These are phyloP conservation scores for Xerocomus nothofagi DNA, from an alignment of 1,284 basidiomycete genomes.

Conservation along the genomic window DNA sequence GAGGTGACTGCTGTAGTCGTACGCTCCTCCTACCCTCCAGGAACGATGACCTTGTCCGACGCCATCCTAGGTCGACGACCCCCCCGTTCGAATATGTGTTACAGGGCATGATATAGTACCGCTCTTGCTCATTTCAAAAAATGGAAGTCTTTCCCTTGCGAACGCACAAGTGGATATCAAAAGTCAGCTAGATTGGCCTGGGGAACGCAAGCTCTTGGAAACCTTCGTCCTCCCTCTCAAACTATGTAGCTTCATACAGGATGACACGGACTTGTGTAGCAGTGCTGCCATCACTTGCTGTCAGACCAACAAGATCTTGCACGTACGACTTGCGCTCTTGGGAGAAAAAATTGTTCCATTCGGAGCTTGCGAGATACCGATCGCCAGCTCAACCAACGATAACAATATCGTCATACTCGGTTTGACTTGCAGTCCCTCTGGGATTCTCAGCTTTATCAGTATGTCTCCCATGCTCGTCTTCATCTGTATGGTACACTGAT, in stretches of 20 bases:
- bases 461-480: slow-evolving; percentile 6
- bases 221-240: slow-evolving; percentile 47
- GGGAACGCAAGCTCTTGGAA: slow-evolving; percentile 37
- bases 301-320: slow-evolving; percentile 9
- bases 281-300: slow-evolving; percentile 25
- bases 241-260: slow-evolving; percentile 46
- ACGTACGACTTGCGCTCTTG: slow-evolving; percentile 22
- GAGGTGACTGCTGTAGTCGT: slow-evolving; percentile 47
- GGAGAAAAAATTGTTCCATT: slow-evolving; percentile 19
- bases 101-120: slow-evolving; percentile 43
- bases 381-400: slow-evolving; percentile 6
- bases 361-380: slow-evolving; percentile 26
- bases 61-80: slow-evolving; percentile 44
- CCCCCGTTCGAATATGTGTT: slow-evolving; percentile 44
- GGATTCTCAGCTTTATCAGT: slow-evolving; percentile 34
- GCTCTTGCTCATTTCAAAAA: slow-evolving; percentile 47
- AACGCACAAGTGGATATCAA: slow-evolving; percentile 45
- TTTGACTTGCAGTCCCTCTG: slow-evolving; percentile 30
- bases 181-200: slow-evolving; percentile 34
- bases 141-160: slow-evolving; percentile 47
- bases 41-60: slow-evolving; percentile 17
- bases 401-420: slow-evolving; percentile 3
- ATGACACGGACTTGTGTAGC: slow-evolving; percentile 3
- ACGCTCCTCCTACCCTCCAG: slow-evolving; percentile 25
- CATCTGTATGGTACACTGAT: neutral